phyloP scores from a whole-genome alignment of 345 rosid species.

The Syzygium aromaticum region DNA sequence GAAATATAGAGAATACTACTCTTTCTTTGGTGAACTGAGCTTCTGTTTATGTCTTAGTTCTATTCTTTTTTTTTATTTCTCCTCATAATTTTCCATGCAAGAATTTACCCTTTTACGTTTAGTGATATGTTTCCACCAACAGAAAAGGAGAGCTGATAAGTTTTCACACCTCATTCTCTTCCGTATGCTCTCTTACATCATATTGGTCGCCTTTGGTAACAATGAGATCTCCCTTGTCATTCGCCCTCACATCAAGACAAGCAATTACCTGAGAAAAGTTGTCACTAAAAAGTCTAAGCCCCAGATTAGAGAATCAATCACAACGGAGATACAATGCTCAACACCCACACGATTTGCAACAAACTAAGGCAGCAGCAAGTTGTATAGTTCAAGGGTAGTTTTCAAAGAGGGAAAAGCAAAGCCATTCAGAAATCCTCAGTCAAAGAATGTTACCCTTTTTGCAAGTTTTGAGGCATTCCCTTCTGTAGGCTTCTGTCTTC shows the following conservation, averaged over 20 bases:
- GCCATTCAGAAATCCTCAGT: not conserved
- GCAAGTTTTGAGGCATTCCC: constrained; percentile 84
- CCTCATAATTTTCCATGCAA: not conserved
- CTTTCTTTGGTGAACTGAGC: not conserved
- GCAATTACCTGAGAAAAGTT: constrained; percentile 62
- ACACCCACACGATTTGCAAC: not conserved
- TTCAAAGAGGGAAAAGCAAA: not conserved
- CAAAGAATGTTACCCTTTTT: constrained; percentile 59
- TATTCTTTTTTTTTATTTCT: not conserved
- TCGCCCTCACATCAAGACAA: constrained; percentile 95
- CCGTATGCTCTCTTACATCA: constrained; percentile 79
- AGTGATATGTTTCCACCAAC: not conserved
- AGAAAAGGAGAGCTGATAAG: not conserved
- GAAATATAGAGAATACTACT: not conserved
- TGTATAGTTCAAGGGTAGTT: not conserved
- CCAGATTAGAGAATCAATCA: constrained; percentile 1
- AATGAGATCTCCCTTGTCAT: constrained; percentile 95
- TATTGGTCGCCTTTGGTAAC: constrained; percentile 98
- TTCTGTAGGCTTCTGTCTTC: constrained; percentile 69
- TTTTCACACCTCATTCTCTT: constrained; percentile 70
- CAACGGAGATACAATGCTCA: not conserved
- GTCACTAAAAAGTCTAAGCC: not conserved
- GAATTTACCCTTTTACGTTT: not conserved
- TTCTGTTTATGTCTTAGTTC: not conserved
- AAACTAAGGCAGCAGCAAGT: not conserved